Evolutionary conservation across 2,329 filamentous ascomycete genomes (phyloP).

Genomic region (Myriosclerotinia curreyana): DNA sequence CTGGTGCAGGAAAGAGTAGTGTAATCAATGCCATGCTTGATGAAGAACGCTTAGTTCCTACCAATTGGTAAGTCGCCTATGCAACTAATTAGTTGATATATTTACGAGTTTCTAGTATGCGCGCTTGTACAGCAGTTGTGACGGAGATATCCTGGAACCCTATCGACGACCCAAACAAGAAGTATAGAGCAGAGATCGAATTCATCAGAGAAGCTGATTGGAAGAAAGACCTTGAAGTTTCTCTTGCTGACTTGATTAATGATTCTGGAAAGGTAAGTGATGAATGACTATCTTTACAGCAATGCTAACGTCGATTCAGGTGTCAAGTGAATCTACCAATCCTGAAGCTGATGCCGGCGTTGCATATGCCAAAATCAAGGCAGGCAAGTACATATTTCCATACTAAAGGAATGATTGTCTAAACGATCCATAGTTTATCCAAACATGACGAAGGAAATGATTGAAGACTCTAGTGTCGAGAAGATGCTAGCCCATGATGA

Average conservation of each 20-base stretch:
- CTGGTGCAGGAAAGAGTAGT: slow-evolving; percentile 34
- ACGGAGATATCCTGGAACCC: slow-evolving; percentile 27
- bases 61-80: slow-evolving; percentile 23
- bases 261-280: slow-evolving; percentile 33
- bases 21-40: slow-evolving; percentile 43
- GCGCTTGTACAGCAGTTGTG: slow-evolving; percentile 28
- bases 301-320: slow-evolving; percentile 35
- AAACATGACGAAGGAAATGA: slow-evolving; percentile 40
- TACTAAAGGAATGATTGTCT: slow-evolving; percentile 39
- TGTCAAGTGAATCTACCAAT: slow-evolving; percentile 30
- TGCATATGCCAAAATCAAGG: slow-evolving; percentile 50
- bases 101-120: slow-evolving; percentile 15
- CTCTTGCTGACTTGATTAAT: slow-evolving; percentile 26
- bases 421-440: slow-evolving; percentile 41
- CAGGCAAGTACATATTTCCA: slow-evolving; percentile 43
- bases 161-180: slow-evolving; percentile 36
- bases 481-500: slow-evolving; percentile 31
- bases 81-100: not conserved
- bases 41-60: slow-evolving; percentile 48
- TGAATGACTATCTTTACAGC: too few species aligned
- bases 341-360: slow-evolving; percentile 42
- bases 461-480: slow-evolving; percentile 37
- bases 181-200: slow-evolving; percentile 46
- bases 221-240: slow-evolving; percentile 29
- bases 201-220: slow-evolving; percentile 30